Evolutionary conservation across 148 eudicot species (phyloP), one percentile per base, ranked within the genome.

Genomic region (Diospyros lotus): DNA sequence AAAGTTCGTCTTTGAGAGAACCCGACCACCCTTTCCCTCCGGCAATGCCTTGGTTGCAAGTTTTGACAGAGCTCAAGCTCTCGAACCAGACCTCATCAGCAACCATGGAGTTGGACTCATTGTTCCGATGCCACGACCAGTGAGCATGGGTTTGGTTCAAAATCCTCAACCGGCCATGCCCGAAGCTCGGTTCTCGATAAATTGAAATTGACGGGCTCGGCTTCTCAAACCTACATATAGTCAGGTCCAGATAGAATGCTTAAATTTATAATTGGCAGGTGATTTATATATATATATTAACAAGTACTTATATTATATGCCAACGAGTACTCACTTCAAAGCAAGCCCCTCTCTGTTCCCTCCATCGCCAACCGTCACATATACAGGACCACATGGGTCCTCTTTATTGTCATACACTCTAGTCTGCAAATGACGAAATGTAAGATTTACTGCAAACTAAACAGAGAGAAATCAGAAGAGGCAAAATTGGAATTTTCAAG

Each of bases 151-250:
- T 88, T 79, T 80, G 79, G 76, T 88, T 87, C 18, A 86, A 79
- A 41, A 90, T 77, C 42, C 81, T 68, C 1, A 90, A 38, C 68
- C 78, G 59, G 12, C 90, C 94, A 79, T 88, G 90, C 41, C 94
- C 94, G 59, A 90, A 90, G 73, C 91, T 88, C 45, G 94, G 87
- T 78, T 91, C 96, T 73, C 96, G 82, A 45, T 84, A 91, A 1
- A 80, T 14, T 6, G 93, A 87, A 42, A 87, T 77, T 2, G 51
- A 5, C 1, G 86, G 87, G 18, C 70, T 79, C 60, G 86, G 83
- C 8, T 85, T 70, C 41, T 58, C 50, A 63, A 68, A 91, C 74
- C 86, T 85, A 77, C 48, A 15, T 48, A 48, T 48, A 3, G 4
- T 48, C 4, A 48, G 4, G 7, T 48, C 52, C 4, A 48, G 4